Percentiles rank a stretch among this genome's conserved stretches.
Conservation (phyloP, 257 asterid species). For the Solanum tarapatanum region DNA sequence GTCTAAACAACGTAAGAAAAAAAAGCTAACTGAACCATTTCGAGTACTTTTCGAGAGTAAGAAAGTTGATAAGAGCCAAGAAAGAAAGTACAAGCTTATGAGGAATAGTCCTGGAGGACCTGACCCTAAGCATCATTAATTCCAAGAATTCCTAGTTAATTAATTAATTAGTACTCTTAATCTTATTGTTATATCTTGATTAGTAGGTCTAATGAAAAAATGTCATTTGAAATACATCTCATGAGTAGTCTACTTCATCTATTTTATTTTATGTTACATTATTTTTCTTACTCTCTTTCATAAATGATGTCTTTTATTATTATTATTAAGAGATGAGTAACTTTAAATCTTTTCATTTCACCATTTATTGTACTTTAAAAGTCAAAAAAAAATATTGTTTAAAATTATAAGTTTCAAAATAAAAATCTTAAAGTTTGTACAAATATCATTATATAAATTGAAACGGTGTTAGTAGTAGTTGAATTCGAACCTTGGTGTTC, state of each 20-base stretch:
- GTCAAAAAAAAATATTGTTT: too few relatives aligned
- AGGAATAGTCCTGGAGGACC: slow-evolving; percentile 3
- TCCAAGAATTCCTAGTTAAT: neutral
- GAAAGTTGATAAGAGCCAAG: neutral
- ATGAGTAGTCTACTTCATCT: neutral
- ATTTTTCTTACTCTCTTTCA: neutral
- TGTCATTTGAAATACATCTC: neutral
- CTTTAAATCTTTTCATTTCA: neutral
- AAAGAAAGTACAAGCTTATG: neutral
- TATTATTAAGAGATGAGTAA: too few relatives aligned
- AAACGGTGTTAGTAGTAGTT: neutral
- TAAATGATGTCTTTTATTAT: too few relatives aligned
- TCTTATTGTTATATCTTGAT: neutral
- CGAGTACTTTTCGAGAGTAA: neutral
- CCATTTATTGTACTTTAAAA: too few relatives aligned
- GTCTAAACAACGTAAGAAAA: neutral
- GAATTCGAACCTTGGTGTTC: too few relatives aligned
- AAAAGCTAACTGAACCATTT: neutral
- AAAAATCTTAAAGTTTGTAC: neutral
- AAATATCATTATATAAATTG: too few relatives aligned
- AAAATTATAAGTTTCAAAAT: neutral
- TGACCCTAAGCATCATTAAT: slow-evolving; percentile 2
- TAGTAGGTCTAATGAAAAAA: neutral
- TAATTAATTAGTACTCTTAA: neutral
- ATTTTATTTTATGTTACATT: neutral